phyloP scores from a whole-genome alignment of 495 filamentous ascomycete species.

The Chaetomium fimeti region DNA sequence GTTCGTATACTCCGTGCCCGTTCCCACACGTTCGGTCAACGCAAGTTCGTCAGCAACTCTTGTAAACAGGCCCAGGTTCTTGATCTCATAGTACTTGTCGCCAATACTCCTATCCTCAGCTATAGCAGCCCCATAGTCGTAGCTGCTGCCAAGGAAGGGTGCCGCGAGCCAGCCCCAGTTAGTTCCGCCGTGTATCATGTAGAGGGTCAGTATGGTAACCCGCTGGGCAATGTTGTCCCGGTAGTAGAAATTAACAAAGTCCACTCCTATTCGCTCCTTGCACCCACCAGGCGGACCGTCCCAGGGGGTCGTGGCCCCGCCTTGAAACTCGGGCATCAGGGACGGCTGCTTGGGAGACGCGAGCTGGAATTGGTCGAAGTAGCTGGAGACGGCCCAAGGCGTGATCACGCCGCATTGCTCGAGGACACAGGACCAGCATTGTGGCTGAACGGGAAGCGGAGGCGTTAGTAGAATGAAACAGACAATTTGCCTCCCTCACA shows the following conservation, averaged over 20 bases:
- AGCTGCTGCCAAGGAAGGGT: slow-evolving; percentile 29
- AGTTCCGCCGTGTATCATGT: slow-evolving; percentile 74
- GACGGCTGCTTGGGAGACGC: slow-evolving; percentile 5
- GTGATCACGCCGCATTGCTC: slow-evolving; percentile 47
- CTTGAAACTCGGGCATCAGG: slow-evolving; percentile 18
- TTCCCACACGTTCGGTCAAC: slow-evolving; percentile 45
- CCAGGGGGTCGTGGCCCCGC: slow-evolving; percentile 53
- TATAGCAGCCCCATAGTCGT: slow-evolving; percentile 70
- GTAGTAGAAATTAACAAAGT: slow-evolving; percentile 58
- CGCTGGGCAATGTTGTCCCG: slow-evolving; percentile 72
- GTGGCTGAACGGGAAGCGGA: slow-evolving; percentile 34
- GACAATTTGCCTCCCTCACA: too few species aligned
- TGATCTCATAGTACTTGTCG: slow-evolving; percentile 66
- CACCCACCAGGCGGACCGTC: slow-evolving; percentile 49
- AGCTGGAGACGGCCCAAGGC: slow-evolving; percentile 57
- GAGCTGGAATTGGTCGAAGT: slow-evolving; percentile 12
- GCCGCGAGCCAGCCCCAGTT: slow-evolving; percentile 84
- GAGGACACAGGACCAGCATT: slow-evolving; percentile 61
- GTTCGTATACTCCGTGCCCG: slow-evolving; percentile 44
- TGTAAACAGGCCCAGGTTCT: slow-evolving; percentile 57
- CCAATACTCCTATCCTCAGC: slow-evolving; percentile 60
- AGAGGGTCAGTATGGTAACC: slow-evolving; percentile 45
- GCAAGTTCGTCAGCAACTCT: slow-evolving; percentile 48
- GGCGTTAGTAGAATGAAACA: background rate
- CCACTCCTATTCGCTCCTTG: background rate